Evolutionary conservation across 305 asterid genomes (phyloP).

Genomic region (Fraxinus xanthoxyloides): DNA sequence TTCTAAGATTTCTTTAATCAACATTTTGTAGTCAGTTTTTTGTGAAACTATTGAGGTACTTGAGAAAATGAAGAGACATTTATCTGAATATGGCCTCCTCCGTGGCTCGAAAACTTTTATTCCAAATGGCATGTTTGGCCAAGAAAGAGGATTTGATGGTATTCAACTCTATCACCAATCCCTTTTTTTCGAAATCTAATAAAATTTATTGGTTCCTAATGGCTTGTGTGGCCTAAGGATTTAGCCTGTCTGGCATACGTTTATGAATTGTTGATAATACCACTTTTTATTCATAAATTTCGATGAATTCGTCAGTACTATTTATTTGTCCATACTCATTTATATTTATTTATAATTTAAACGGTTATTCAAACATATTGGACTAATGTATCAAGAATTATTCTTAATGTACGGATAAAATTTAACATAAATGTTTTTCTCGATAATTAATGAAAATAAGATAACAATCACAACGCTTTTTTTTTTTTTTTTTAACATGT

Average conservation of each 20-base stretch:
- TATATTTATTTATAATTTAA: too few species aligned
- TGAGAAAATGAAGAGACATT: neutral
- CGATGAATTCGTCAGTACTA: too few species aligned
- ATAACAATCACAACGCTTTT: neutral
- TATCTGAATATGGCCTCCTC: neutral
- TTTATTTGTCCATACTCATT: too few species aligned
- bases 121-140: neutral
- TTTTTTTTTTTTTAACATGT: too few species aligned
- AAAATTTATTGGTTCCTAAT: too few species aligned
- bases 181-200: too few species aligned
- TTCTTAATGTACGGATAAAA: neutral
- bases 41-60: neutral
- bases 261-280: too few species aligned
- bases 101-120: neutral
- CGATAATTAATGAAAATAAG: too few species aligned
- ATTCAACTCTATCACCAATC: neutral
- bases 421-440: neutral
- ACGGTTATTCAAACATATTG: too few species aligned
- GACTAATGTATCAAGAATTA: too few species aligned
- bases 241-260: too few species aligned
- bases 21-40: neutral
- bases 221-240: too few species aligned
- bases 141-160: neutral
- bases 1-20: neutral
- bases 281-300: neutral